Percentiles rank a stretch among this genome's conserved stretches.
These are phyloP conservation scores for Camptophora hylomeconis DNA, from an alignment of 2,329 filamentous ascomycete species.

Conservation along the genomic window DNA sequence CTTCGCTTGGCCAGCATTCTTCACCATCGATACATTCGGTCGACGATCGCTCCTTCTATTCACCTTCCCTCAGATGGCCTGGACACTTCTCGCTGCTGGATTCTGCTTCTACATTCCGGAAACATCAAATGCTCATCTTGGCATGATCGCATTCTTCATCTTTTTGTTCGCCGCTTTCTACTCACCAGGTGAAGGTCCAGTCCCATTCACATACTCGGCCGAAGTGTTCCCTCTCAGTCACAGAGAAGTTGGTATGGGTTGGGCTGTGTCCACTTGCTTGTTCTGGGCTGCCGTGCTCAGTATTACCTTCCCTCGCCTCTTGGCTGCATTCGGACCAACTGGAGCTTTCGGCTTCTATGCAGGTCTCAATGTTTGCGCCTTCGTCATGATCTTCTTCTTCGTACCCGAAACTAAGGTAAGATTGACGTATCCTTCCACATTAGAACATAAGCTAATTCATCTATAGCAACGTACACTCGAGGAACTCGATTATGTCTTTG, in stretches of 20 bases:
- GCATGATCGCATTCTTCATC: constrained; percentile 42
- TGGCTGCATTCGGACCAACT: constrained; percentile 28
- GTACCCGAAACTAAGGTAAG: constrained; percentile 20
- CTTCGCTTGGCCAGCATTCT: constrained; percentile 10
- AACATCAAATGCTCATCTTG: constrained; percentile 28
- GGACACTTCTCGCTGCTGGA: constrained; percentile 49
- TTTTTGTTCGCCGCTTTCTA: constrained; percentile 43
- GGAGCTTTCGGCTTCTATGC: constrained; percentile 46
- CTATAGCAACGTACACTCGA: constrained; percentile 20
- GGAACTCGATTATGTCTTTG: constrained; percentile 34
- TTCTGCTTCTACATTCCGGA: constrained; percentile 41
- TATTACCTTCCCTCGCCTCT: constrained; percentile 29
- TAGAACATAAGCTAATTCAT: too few species aligned
- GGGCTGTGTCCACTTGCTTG: constrained; percentile 22
- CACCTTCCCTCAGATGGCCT: constrained; percentile 54
- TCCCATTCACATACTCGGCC: constrained; percentile 26
- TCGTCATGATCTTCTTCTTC: constrained; percentile 32
- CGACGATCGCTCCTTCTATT: constrained; percentile 48
- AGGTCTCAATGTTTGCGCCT: constrained; percentile 34
- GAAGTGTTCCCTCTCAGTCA: constrained; percentile 35
- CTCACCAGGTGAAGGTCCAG: constrained; percentile 38
- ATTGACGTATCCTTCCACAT: too few species aligned
- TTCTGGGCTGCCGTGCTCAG: constrained; percentile 26
- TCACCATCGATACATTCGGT: constrained; percentile 54
- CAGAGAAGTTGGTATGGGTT: constrained; percentile 28